Conservation (phyloP, 306 rosid genomes). For the Vigna hirtella region DNA sequence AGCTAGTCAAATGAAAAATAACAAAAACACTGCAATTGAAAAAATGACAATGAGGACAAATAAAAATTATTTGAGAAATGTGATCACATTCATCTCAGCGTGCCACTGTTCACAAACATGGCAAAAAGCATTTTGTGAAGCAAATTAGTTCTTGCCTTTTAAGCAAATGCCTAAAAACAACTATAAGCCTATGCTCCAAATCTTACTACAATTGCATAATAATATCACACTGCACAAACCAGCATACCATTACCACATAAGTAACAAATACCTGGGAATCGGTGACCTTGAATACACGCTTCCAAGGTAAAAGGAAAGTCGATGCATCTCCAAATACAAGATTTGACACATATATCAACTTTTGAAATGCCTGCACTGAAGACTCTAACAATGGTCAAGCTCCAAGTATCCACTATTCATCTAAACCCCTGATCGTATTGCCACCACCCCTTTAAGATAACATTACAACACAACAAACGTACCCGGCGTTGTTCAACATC, state of each 20-base stretch:
- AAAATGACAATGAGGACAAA: constrained; percentile 18
- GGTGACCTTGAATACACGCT: constrained; percentile 88
- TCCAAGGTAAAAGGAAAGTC: constrained; percentile 97
- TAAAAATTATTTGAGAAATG: constrained; percentile 22
- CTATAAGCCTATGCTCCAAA: constrained; percentile 11
- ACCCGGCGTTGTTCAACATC: constrained; percentile 95
- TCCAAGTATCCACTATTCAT: constrained; percentile 50
- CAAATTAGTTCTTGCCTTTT: constrained; percentile 5
- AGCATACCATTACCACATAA: constrained; percentile 20
- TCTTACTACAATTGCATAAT: not conserved
- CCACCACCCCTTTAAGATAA: constrained; percentile 8
- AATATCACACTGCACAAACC: constrained; percentile 3
- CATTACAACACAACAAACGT: constrained; percentile 47
- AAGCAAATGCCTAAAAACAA: not conserved
- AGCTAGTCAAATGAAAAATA: constrained; percentile 34
- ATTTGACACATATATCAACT: constrained; percentile 93
- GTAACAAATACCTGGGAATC: constrained; percentile 84
- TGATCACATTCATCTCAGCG: constrained; percentile 23
- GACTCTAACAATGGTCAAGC: constrained; percentile 82
- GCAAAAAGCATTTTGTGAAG: constrained; percentile 16
- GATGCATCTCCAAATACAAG: constrained; percentile 98
- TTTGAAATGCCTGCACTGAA: constrained; percentile 99
- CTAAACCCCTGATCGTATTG: constrained; percentile 17
- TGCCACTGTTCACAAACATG: constrained; percentile 24
- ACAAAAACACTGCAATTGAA: constrained; percentile 10